These are phyloP conservation scores for Phytopythium mirpurense DNA, from an alignment of 352 stramenopile genomes.

Conservation along the genomic window DNA sequence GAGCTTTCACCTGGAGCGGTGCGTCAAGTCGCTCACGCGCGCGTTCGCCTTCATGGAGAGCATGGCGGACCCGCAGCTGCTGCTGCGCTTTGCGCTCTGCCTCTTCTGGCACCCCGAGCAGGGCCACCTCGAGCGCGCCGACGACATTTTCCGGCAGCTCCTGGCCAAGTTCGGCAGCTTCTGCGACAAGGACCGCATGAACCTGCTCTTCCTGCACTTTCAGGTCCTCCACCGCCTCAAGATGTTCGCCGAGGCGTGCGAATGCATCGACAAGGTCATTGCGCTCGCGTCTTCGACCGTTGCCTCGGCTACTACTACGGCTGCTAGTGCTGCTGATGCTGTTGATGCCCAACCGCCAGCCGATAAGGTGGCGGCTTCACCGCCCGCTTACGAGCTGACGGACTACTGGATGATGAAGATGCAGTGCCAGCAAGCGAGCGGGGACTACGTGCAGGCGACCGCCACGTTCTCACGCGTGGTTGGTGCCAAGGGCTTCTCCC, in stretches of 20 bases:
- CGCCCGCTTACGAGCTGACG: conserved; percentile 20
- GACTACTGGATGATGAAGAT: conserved; percentile 68
- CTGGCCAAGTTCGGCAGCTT: conserved; percentile 53
- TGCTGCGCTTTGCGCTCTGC: conserved; percentile 57
- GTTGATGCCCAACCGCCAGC: not conserved
- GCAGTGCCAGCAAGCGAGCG: conserved; percentile 55
- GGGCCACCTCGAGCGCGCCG: conserved; percentile 39
- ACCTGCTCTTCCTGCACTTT: conserved; percentile 57
- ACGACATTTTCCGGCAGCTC: conserved; percentile 53
- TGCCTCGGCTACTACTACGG: not conserved
- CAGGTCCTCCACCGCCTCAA: conserved; percentile 51
- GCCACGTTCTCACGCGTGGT: conserved; percentile 41
- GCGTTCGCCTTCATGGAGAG: conserved; percentile 63
- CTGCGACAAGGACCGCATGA: conserved; percentile 50
- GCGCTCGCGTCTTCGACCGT: not conserved
- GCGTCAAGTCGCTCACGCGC: conserved; percentile 47
- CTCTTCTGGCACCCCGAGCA: conserved; percentile 53
- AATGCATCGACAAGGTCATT: conserved; percentile 43
- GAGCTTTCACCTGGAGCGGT: conserved; percentile 45
- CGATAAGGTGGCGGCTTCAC: not conserved
- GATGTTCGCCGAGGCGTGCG: conserved; percentile 44
- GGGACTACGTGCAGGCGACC: conserved; percentile 49
- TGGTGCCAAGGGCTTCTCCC: conserved; percentile 18
- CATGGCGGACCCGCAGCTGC: conserved; percentile 47
- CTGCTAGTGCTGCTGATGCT: not conserved